Base-by-base conservation (phyloP, 2,329 filamentous ascomycete species). In the Thielaviopsis musarum region DNA sequence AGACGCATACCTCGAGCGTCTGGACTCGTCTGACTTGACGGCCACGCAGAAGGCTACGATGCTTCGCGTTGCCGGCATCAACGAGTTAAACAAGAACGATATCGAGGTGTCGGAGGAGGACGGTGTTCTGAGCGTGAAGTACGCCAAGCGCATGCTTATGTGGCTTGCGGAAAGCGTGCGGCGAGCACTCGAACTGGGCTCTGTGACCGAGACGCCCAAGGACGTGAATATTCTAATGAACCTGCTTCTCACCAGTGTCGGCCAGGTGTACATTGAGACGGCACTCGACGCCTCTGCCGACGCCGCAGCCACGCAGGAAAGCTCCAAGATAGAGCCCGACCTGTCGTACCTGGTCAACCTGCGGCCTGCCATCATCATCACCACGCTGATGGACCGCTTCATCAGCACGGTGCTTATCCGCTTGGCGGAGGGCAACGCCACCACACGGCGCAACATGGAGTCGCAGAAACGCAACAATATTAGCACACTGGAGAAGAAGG, bases 101-200 rank as follows among this genome's bases (percentile, higher is more conserved):
- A 89, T 95, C 61, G 91, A 95, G 68, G 87, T 97, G 34, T 84
- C 85, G 0, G 93, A 97, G 62, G 84, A 91, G 67, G 91, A 98
- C 67, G 93, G 93, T 38, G 77, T 83, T 60, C 75, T 97, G 26
- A 91, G 84, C 65, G 76, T 94, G 4, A 77, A 82, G n/a, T 90
- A 87, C 69, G 88, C 91, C n/a, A 97, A 97, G 73, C 82, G 93
- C 60, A 98, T 98, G 91, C 79, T 98, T 62, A 94, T 88, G 69
- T 98, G 93, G 93, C 75, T 98, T 49, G 93, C 93, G 2, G 93
- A 98, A 74, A 90, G 88, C 63, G 91, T 98, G 24, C 87, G 93
- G 48, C 80, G 93, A 63, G 89, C 90, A 0, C 77, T 98, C 10
- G 93, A 98, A 70, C 77, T 98, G n/a, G 90, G 88, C 24, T 85